Conservation (phyloP, 1,284 basidiomycete genomes). For the Papiliotrema laurentii region DNA sequence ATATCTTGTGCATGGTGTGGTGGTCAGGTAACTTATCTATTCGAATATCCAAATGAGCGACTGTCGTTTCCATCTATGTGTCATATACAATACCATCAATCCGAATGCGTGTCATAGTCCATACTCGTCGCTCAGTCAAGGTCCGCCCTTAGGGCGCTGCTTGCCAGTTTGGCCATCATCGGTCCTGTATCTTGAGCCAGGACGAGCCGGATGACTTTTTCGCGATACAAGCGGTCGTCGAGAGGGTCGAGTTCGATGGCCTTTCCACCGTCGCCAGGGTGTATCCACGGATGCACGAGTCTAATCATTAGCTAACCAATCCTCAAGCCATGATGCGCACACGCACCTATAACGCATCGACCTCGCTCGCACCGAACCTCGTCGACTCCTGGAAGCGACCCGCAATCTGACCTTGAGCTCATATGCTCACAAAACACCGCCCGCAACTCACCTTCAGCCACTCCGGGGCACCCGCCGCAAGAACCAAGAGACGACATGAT, state of each 20-base stretch:
- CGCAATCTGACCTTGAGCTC: constrained; percentile 16
- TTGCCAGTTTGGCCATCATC: too few species aligned
- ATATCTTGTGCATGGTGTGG: too few species aligned
- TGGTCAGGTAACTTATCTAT: too few species aligned
- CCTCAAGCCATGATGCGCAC: background rate
- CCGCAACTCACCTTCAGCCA: constrained; percentile 19
- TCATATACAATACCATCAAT: too few species aligned
- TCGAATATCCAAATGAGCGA: too few species aligned
- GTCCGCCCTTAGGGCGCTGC: too few species aligned
- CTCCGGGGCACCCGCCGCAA: constrained; percentile 23
- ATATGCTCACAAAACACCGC: background rate
- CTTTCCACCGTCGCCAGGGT: constrained; percentile 1
- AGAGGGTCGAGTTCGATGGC: background rate
- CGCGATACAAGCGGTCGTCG: background rate
- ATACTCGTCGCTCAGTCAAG: too few species aligned
- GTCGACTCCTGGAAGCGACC: constrained; percentile 17
- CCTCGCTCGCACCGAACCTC: constrained; percentile 21
- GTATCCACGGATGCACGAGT: constrained; percentile 20
- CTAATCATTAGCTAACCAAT: background rate
- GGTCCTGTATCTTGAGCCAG: background rate
- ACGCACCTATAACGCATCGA: constrained; percentile 24
- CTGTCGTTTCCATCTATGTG: too few species aligned
- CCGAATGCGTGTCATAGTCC: too few species aligned
- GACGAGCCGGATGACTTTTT: background rate
- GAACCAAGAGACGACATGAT: constrained; percentile 14